Evolutionary conservation across 257 asterid species (phyloP), one percentile per base, ranked within the genome.

Genomic region (Solanum virginianum): DNA sequence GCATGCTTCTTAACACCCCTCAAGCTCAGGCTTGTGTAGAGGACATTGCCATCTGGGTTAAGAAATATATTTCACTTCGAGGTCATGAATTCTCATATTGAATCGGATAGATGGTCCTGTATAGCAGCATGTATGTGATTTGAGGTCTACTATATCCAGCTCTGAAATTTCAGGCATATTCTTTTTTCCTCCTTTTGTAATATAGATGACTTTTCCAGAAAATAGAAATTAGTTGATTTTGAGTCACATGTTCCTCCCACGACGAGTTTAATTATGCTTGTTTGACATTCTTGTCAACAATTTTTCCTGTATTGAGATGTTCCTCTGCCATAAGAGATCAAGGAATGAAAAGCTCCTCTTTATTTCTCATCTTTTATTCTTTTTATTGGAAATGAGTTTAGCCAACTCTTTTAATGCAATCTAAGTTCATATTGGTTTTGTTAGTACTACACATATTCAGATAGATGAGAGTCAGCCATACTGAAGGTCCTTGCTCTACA

Each of bases 41-140:
- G 90, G 99, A 95, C 86, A 88, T 94, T 49, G 93, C 99, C 83
- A 94, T 95, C 32, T 95, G 98, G 97, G 98, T 94, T 71, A 95
- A 95, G 93, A 95, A 95, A 87, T 88, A 91, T 83, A 94, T 94
- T 85, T 95, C 98, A 41, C 93, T 94, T 69, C 88, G 99, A 82
- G 98, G 99, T 70, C 94, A 94, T n/a, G 98, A 95, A 90, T 95
- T 95, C 90, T 95, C 98, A 0, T 95, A 95, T 87, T 95, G 90
- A 93, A 86, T 56, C 85, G 18, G 84, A n/a, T 83, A 77, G 47
- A 77, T 53, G 82, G 65, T 26, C 65, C 49, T 77, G 82, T 79
- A 77, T 26, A 77, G 62, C 8, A 49, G 81, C 20, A 6, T 13
- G 41, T 7, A 47, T 17, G 80, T 72, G 57, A 72, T 57, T n/a